Percentiles rank a stretch among this genome's conserved stretches.
Conservation (phyloP, 208 protist species). For the Leptomonas pyrrhocoris region DNA sequence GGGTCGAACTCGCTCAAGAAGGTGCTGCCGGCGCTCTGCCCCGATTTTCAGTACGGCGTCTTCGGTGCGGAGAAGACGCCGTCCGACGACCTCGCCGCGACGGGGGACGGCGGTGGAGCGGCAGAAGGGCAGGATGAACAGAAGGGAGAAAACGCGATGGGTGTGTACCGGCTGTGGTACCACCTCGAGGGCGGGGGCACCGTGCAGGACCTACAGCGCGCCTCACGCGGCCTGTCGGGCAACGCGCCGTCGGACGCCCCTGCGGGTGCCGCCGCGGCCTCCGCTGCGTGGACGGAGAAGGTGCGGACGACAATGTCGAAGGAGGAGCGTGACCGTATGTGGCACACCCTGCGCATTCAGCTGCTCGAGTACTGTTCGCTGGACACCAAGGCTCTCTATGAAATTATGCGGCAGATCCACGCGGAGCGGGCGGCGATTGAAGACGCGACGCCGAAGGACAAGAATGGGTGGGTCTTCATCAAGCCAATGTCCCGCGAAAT, state of each 20-base stretch:
- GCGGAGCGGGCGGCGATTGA: slow-evolving; percentile 55
- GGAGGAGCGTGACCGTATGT: slow-evolving; percentile 69
- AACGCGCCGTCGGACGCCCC: neutral
- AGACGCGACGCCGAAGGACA: slow-evolving; percentile 55
- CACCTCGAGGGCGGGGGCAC: slow-evolving; percentile 85
- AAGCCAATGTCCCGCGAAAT: slow-evolving; percentile 66
- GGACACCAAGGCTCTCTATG: slow-evolving; percentile 86
- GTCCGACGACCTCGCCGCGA: slow-evolving; percentile 10
- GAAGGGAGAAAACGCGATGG: slow-evolving; percentile 91
- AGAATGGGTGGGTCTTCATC: slow-evolving; percentile 83
- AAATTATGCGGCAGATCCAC: slow-evolving; percentile 89
- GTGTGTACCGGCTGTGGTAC: slow-evolving; percentile 87
- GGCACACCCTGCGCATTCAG: slow-evolving; percentile 81
- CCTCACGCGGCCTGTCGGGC: slow-evolving; percentile 1
- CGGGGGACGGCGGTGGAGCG: neutral
- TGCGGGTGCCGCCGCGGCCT: neutral
- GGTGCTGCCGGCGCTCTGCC: slow-evolving; percentile 84
- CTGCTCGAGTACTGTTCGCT: slow-evolving; percentile 92
- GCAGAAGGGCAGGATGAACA: slow-evolving; percentile 51
- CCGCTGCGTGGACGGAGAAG: slow-evolving; percentile 16
- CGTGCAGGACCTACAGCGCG: slow-evolving; percentile 69
- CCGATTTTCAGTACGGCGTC: slow-evolving; percentile 87
- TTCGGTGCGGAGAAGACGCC: slow-evolving; percentile 61
- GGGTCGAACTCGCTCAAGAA: slow-evolving; percentile 92
- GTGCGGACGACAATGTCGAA: slow-evolving; percentile 33